Evolutionary conservation across 805 yeast genomes (phyloP), one percentile per base, ranked within the genome.

Genomic region (Candida insectalens): DNA sequence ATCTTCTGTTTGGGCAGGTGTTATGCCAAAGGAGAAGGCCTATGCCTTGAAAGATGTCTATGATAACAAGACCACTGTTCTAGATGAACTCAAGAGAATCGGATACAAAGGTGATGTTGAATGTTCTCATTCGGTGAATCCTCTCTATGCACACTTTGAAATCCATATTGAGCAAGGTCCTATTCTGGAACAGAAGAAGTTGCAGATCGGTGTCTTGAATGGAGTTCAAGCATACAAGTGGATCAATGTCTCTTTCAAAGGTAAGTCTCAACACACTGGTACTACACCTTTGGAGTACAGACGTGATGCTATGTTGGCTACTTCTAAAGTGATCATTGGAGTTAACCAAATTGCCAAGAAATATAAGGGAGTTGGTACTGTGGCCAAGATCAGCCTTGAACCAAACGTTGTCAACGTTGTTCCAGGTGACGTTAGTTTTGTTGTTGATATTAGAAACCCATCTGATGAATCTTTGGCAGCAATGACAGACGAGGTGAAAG

Each of bases 131-230:
- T 45, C 59, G 40, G 55, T 50, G 18, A 71, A 69, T 41, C 79
- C 79, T 12, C 56, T 78, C 15, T 71, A 72, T 14, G 78, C 81
- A 6, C 84, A 78, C 53, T 77, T 78, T 47, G 87, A 78, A 51
- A 59, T 78, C 35, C 87, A 78, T 47, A 78, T 78, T 38, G 85
- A 78, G 46, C 87, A 78, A 53, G 87, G 87, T 4, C 84, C 85
- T 12, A 64, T 75, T 21, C 60, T 78, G 32, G 83, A 78, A 47
- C 63, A 64, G 17, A 66, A 62, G 19, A 44, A 63, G 4, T 69
- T 69, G 44, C 64, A 65, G 38, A 70, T 78, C 36, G 87, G 87
- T 23, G 58, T 77, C 27, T 84, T 78, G 8, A 60, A 59, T 10
- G 80, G 80, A 22, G 82, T 68, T 22, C 84, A 78, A 50, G 79